Base-by-base conservation (phyloP, 768 basidiomycete species). In the Scleroderma citrinum region DNA sequence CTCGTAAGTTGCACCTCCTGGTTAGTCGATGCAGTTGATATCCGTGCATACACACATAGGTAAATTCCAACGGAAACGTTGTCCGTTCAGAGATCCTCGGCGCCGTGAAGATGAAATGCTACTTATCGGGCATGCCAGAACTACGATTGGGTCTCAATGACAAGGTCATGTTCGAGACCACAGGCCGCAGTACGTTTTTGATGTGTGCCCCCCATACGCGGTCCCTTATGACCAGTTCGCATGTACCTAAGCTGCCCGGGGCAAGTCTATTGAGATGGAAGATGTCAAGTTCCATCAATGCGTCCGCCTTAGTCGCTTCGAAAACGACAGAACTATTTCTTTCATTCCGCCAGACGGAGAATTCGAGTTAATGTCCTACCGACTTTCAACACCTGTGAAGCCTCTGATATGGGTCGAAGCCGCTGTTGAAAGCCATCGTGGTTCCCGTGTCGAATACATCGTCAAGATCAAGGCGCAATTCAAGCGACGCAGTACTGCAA, bases 201-300 rank as follows among this genome's bases (percentile, higher is more conserved):
- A 23, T 29, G 13, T 35, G 34, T 35, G 34, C n/a, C 23, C 46
- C 29, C 38, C 10, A 24, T 35, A 45, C 30, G 23, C 10, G 7
- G 29, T 37, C 38, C 10, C n/a, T 50, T 36, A 21, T 4, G 7
- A 4, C 17, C 20, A 2, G 43, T 38, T 23, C 2, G 19, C 36
- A 26, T 7, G 24, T 26, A 50, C 56, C 41, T 26, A 66, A 85
- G 91, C 92, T 20, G 85, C 92, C 1, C 82, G 95, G 12, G 95
- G 95, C 12, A 99, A 98, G 69, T 87, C 96, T 2, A 96, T 99
- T 57, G 96, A 99, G 70, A 96, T 99, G 89, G 96, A 99, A 66
- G 96, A 98, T 60, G 92, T 97, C 72, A 97, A 97, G 67, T 99
- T 99, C 73, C 96, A 99, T 63, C 96, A 99, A 76, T 99, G 96